A percentile compares a stretch with the other conserved stretches of the same genome.
These are phyloP conservation scores for Venturia nashicola DNA, from an alignment of 2,329 filamentous ascomycete genomes.

Conservation along the genomic window DNA sequence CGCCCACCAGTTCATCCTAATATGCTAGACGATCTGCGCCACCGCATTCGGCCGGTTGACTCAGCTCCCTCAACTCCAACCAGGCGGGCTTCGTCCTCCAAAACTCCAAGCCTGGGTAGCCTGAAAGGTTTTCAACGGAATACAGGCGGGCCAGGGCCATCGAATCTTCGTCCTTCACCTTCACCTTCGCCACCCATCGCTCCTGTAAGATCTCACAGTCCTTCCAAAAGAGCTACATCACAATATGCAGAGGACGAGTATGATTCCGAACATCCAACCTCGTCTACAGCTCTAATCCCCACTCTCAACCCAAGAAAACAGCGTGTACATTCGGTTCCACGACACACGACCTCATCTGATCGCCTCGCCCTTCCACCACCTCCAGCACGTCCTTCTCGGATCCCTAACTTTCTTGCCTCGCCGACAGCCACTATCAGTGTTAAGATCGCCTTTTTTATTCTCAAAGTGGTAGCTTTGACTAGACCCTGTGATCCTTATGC, in stretches of 20 bases:
- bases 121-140: background rate
- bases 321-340: background rate
- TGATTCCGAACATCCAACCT: background rate
- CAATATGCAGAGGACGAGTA: constrained; percentile 1
- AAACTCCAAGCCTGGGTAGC: constrained; percentile 9
- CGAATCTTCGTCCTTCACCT: background rate
- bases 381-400: constrained; percentile 12
- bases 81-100: constrained; percentile 13
- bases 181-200: background rate
- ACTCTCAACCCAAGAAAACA: constrained; percentile 2
- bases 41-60: constrained; percentile 34
- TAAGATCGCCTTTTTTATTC: constrained; percentile 1
- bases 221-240: background rate
- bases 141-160: background rate
- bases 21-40: constrained; percentile 21
- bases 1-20: constrained; percentile 10
- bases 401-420: background rate
- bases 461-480: constrained; percentile 7
- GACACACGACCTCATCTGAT: background rate
- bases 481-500: constrained; percentile 8
- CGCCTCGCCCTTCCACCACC: constrained; percentile 22
- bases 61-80: constrained; percentile 13
- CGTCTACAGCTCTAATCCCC: background rate
- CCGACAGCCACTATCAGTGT: background rate
- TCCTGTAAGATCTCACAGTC: background rate